Base-by-base conservation (phyloP, 2,329 filamentous ascomycete genomes). In the Fusarium sp. region DNA sequence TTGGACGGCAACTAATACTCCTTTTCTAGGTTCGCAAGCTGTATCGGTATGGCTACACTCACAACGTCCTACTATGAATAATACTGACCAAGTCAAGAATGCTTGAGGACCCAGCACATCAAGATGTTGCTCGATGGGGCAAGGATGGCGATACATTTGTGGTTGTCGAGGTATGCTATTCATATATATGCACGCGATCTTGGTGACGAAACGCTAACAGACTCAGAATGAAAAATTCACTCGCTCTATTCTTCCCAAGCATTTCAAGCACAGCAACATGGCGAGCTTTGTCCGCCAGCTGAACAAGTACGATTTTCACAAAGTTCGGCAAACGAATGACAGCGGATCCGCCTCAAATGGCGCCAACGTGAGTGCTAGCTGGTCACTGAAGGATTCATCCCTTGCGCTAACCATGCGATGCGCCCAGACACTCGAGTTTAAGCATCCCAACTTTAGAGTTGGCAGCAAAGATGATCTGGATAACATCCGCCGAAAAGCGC, bases 211-310 rank as follows among this genome's bases (percentile, higher is more conserved):
- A 70, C 59, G 34, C 71, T 71, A 56, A 74, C n/a, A 14, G 18
- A 30, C 41, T 68, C 82, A 98, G 96, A 97, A 97, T 83, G 96
- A 98, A 83, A 98, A 97, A 83, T 99, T 99, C 81, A 98, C 97
- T 25, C 98, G 98, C 83, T 93, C 94, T 43, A 97, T 99, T 78
- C 90, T 99, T 18, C 97, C 97, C 3, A 98, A 98, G 82, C 95
- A 98, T 80, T 99, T 99, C 88, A 99, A 99, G 84, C 97, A 98
- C 85, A 97, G 95, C 89, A 98, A 98, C 83, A 98, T 98, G 86
- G 95, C 95, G 35, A 98, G 95, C 84, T 98, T 98, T 81, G 95
- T 98, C 68, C 93, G 95, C 58, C 95, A 98, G 82, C 87, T 98
- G 68, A 98, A 98, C 87, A 98, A 98, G 82, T 98, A 97, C 83